Percentiles rank a stretch among this genome's conserved stretches.
phyloP scores from a whole-genome alignment of 176 grass and related monocot species.

The Panicum miliaceum region DNA sequence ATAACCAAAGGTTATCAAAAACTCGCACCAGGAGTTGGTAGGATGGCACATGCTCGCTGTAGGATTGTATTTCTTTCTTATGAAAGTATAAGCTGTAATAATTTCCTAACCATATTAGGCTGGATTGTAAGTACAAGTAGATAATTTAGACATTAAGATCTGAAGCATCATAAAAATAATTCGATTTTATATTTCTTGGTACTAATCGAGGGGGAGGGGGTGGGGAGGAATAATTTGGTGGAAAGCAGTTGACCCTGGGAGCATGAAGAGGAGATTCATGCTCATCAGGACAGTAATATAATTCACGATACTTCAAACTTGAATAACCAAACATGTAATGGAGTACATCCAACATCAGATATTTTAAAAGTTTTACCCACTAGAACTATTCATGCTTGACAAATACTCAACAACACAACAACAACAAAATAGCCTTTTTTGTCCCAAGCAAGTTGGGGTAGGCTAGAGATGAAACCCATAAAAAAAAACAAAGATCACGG shows the following conservation, averaged over 20 bases:
- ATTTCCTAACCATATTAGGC: neutral
- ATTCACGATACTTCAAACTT: slow-evolving; percentile 1
- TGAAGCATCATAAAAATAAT: neutral
- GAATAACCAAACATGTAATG: slow-evolving; percentile 5
- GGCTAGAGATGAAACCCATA: too few species aligned
- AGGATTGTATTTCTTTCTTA: neutral
- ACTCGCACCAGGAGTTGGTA: neutral
- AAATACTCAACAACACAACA: slow-evolving; percentile 26
- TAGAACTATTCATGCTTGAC: neutral
- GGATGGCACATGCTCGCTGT: neutral
- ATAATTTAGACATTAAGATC: neutral
- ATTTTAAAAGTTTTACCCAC: neutral
- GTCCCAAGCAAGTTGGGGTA: too few species aligned
- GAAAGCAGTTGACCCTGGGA: neutral
- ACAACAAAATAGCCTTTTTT: too few species aligned
- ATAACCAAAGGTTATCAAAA: neutral
- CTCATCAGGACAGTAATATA: neutral
- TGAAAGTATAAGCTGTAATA: neutral
- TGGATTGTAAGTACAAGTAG: neutral
- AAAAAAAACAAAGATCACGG: too few species aligned
- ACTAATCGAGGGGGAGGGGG: too few species aligned
- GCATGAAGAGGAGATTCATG: neutral
- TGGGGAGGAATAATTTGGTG: neutral
- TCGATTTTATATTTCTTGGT: neutral
- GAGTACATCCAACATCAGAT: neutral